Evolutionary conservation across 345 rosid genomes (phyloP).

Genomic region (Rhizophora mangle): DNA sequence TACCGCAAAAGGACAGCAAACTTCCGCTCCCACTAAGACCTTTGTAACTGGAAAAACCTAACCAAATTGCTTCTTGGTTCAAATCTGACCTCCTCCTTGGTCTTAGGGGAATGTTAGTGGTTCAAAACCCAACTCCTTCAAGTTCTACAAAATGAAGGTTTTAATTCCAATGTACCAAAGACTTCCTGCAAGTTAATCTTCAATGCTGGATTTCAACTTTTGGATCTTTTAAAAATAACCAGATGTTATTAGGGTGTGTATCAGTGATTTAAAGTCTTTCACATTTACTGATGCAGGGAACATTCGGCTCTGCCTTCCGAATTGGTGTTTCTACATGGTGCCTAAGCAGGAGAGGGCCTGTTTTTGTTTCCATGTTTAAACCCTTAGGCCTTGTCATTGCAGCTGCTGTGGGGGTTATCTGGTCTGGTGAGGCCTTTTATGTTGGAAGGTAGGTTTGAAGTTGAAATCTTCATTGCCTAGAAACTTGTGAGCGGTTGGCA

Average conservation of each 20-base stretch:
- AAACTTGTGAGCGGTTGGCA: not conserved
- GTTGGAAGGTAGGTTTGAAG: conserved; percentile 46
- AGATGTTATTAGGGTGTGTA: not conserved
- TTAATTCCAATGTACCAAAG: too few species aligned
- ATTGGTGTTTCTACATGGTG: conserved; percentile 57
- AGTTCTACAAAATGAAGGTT: too few species aligned
- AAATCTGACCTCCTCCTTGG: too few species aligned
- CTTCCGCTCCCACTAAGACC: too few species aligned
- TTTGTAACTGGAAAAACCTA: too few species aligned
- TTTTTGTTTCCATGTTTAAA: conserved; percentile 67
- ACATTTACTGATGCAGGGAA: conserved; percentile 21
- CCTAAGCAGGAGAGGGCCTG: conserved; percentile 54
- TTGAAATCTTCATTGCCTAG: not conserved
- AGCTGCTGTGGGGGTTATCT: conserved; percentile 43
- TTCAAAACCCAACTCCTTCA: too few species aligned
- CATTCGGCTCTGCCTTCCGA: conserved; percentile 58
- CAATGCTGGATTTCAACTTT: conserved; percentile 4
- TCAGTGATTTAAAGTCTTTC: not conserved
- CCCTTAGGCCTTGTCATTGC: conserved; percentile 57
- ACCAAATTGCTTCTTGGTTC: too few species aligned
- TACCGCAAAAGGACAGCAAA: too few species aligned
- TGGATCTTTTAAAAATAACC: not conserved
- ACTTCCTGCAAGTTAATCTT: not conserved
- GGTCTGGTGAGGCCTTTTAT: conserved; percentile 47
- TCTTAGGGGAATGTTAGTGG: too few species aligned